Evolutionary conservation across 1,284 basidiomycete genomes (phyloP), one percentile per base, ranked within the genome.

Genomic region (Wallemia mellicola): DNA sequence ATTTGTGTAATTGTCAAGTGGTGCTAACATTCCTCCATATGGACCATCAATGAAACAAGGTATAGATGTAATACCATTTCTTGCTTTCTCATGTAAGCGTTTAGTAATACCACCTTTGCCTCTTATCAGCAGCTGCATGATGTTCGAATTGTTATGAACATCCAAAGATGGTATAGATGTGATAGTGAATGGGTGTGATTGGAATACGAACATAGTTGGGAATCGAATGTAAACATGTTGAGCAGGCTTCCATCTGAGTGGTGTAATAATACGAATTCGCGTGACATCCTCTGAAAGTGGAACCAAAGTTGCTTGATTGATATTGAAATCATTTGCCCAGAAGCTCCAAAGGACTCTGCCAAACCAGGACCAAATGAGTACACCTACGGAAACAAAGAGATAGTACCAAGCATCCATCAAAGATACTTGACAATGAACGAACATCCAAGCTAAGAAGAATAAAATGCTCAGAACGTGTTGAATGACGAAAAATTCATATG

Each of bases 401-500:
- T 58, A 66, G 61, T 59, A 65, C 61, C 58, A 57, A 59, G 62
- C 61, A 60, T 38, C 61, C 59, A 25, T 58, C 58, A 33, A 63
- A 24, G 57, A 62, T 59, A 61, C 64, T 17, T 57, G 11, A 27
- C 59, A 54, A 9, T 63, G 62, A 22, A 64, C 55, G 28, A 67
- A 62, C 19, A 65, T 62, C 2, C 63, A 63, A 24, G 63, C 66
- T 2, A 67, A 59, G 54, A 68, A 64, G 24, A 64, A 54, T 22
- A 66, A 60, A 2, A 64, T 61, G 22, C 62, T 59, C 22, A 63
- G 59, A 1, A 68, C 61, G 57, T 68, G 67, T 19, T 66, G 61
- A 27, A 65, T 59, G 28, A 67, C 63, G 54, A 67, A 68, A 24
- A 68, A 63, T 58, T 67, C 65, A 63, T 68, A 68, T 28, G 62